Evolutionary conservation across 805 yeast species (phyloP).

Genomic region (Cyberlindnera mycetangii): DNA sequence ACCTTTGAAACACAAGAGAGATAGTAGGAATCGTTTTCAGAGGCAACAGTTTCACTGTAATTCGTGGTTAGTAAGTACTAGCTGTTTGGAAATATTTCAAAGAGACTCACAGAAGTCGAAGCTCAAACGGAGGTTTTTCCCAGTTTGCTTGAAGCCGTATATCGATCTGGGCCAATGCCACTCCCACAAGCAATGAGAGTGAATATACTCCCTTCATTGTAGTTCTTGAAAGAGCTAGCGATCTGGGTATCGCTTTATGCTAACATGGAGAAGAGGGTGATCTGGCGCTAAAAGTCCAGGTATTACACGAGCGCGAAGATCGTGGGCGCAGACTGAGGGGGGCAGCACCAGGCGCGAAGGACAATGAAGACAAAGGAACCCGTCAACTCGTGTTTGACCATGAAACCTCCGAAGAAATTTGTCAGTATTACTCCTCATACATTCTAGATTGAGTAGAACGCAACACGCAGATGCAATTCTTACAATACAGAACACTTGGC

Average conservation of each 20-base stretch:
- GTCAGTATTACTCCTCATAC: too few species aligned
- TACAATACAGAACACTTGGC: too few species aligned
- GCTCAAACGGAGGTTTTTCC: conserved; percentile 28
- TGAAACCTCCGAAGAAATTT: too few species aligned
- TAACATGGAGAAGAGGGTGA: neutral
- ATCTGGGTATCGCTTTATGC: neutral
- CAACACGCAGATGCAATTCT: too few species aligned
- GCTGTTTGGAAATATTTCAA: neutral
- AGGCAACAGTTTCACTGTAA: conserved; percentile 26
- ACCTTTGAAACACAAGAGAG: conserved; percentile 9
- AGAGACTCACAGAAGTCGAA: conserved; percentile 26
- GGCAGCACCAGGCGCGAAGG: too few species aligned
- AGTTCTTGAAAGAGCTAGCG: neutral
- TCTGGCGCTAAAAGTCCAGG: neutral
- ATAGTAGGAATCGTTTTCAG: conserved; percentile 25
- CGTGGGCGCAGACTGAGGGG: too few species aligned
- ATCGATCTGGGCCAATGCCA: conserved; percentile 16
- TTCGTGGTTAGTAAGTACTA: conserved; percentile 3
- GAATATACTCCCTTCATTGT: neutral
- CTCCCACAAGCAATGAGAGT: neutral
- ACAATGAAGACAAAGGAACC: too few species aligned
- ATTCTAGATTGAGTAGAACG: too few species aligned
- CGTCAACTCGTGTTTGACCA: too few species aligned
- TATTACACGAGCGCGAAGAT: neutral
- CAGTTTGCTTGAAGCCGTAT: conserved; percentile 27